A percentile compares a stretch with the other conserved stretches of the same genome.
These are phyloP conservation scores for Glarea lozoyensis DNA, from an alignment of 495 filamentous ascomycete genomes.

Conservation along the genomic window DNA sequence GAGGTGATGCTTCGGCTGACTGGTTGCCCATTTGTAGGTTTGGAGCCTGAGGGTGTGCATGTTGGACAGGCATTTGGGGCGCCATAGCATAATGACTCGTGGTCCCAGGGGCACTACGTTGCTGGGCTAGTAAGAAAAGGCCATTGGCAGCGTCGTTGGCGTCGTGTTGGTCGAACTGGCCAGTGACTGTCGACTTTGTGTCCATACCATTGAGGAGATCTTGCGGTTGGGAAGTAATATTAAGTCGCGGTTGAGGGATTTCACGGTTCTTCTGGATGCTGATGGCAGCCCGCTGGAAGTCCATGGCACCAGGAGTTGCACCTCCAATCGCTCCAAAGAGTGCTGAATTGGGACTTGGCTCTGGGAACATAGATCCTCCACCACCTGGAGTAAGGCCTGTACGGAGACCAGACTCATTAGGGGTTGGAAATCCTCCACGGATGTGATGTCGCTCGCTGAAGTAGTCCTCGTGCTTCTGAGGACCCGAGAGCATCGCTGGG, in stretches of 20 bases:
- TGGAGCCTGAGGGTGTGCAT: slow-evolving; percentile 14
- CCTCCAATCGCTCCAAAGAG: slow-evolving; percentile 72
- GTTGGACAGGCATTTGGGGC: slow-evolving; percentile 20
- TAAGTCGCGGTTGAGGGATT: slow-evolving; percentile 23
- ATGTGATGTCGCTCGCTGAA: slow-evolving; percentile 75
- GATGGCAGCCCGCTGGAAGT: slow-evolving; percentile 86
- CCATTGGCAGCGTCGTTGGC: slow-evolving; percentile 93
- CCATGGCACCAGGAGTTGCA: slow-evolving; percentile 80
- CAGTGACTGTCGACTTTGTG: slow-evolving; percentile 35
- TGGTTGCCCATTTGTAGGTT: slow-evolving; percentile 14
- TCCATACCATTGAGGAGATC: slow-evolving; percentile 32
- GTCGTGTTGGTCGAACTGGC: slow-evolving; percentile 75
- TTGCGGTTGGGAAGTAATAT: slow-evolving; percentile 38
- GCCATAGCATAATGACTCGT: slow-evolving; percentile 34
- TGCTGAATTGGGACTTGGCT: slow-evolving; percentile 76
- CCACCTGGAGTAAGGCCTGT: slow-evolving; percentile 92
- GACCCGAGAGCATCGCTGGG: slow-evolving; percentile 94
- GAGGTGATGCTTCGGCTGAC: slow-evolving; percentile 31
- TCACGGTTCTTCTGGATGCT: slow-evolving; percentile 30
- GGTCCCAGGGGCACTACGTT: slow-evolving; percentile 19
- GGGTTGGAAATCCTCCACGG: slow-evolving; percentile 71
- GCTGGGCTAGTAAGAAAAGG: slow-evolving; percentile 78
- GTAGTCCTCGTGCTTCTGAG: slow-evolving; percentile 52
- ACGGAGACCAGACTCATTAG: slow-evolving; percentile 90
- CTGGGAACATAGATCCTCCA: slow-evolving; percentile 95